Evolutionary conservation across 331 rosid species (phyloP).

Genomic region (Telfairia occidentalis): DNA sequence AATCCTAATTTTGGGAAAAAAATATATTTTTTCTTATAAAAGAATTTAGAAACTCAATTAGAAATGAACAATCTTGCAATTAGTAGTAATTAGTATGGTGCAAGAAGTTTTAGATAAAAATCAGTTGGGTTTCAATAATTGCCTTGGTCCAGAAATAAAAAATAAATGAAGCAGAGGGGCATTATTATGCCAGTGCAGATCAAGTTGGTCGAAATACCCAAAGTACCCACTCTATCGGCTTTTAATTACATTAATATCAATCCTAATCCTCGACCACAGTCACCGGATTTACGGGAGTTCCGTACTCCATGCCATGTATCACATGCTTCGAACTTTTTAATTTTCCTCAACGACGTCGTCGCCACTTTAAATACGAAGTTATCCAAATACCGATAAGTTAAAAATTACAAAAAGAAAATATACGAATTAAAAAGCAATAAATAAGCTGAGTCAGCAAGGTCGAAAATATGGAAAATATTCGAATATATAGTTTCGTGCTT

Average conservation of each 20-base stretch:
- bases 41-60: not conserved
- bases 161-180: not conserved
- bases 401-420: not conserved
- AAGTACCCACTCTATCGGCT: not conserved
- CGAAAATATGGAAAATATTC: not conserved
- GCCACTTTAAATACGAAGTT: constrained; percentile 4
- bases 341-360: not conserved
- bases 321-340: not conserved
- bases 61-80: not conserved
- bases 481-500: not conserved
- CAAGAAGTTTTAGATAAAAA: not conserved
- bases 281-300: not conserved
- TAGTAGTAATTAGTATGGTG: not conserved
- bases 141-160: not conserved
- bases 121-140: not conserved
- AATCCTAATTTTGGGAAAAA: not conserved
- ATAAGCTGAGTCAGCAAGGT: not conserved
- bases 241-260: not conserved
- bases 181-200: not conserved
- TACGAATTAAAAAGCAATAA: not conserved
- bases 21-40: not conserved
- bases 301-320: not conserved
- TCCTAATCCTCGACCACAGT: not conserved
- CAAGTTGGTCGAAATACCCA: not conserved
- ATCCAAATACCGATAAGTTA: constrained; percentile 4